Base-by-base conservation (phyloP, 306 rosid genomes). In the Sechiopsis laciniata region DNA sequence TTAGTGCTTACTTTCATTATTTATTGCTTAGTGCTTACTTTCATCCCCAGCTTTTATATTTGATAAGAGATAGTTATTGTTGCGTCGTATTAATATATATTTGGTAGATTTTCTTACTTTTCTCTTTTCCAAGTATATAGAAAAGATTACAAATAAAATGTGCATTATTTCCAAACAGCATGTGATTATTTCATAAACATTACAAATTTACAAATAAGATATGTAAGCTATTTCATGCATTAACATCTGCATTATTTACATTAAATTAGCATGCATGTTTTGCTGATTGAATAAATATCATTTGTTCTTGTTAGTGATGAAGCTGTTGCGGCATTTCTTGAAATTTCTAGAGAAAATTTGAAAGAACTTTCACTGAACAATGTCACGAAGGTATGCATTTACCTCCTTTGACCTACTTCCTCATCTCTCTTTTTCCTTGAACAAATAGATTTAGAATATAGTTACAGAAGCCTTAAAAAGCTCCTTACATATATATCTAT, bases 271-370 rank as follows among this genome's bases (percentile, higher is more conserved):
- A 16, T 48, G 56, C 19, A 20, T 11, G 46, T 46, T 46, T 46
- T 37, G 37, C 55, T 67, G 73, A 46, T 40, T 7, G 29, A 66
- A 42, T 20, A 29, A 19, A 42, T 40, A 19, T 67, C 6, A 1
- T 26, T 72, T 80, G 37, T 74, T 74, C 37, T 50, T 67, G 77
- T 52, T 75, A 93, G 98, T 79, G 98, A 94, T 78, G 91, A 87
- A 75, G 88, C 96, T 63, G 74, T 94, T 77, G 95, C 95, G 70
- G 97, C 95, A 21, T 91, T 87, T 74, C 54, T 94, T 73, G 89
- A 84, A 79, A 82, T 79, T n/a, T 74, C 62, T 29, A 97, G 92
- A 76, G 86, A 63, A 67, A 59, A 54, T 73, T 80, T 94, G 68
- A 78, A 75, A 72, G 95, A 91, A 77, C 88, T 94, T 82, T 89